A percentile compares a stretch with the other conserved stretches of the same genome.
phyloP scores from a whole-genome alignment of 192 early-diverging fungal genomes.

The Gamsiella multidivaricata region DNA sequence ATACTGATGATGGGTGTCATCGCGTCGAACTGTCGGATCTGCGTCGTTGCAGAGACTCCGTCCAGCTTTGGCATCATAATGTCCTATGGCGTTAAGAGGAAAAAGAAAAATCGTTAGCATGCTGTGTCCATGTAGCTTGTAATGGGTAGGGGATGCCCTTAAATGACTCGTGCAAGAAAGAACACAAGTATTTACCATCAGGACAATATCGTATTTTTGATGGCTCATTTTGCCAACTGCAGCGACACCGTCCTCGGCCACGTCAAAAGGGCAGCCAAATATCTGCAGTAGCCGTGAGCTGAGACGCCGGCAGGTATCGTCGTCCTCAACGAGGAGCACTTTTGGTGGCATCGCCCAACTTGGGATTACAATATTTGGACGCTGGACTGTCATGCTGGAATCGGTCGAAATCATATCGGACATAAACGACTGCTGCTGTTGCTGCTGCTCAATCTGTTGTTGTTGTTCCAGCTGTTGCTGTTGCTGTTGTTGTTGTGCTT shows the following conservation, averaged over 20 bases:
- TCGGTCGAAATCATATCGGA: conserved; percentile 12
- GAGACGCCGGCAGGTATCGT: conserved; percentile 66
- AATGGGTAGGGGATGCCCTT: too few species aligned
- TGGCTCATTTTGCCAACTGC: conserved; percentile 70
- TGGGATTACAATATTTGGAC: conserved; percentile 49
- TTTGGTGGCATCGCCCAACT: conserved; percentile 64
- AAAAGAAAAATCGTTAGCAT: background rate
- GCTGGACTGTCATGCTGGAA: conserved; percentile 10
- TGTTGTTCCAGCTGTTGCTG: conserved; percentile 17
- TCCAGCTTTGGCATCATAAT: conserved; percentile 79
- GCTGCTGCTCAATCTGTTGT: conserved; percentile 23
- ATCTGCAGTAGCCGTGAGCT: conserved; percentile 67
- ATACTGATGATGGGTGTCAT: conserved; percentile 80
- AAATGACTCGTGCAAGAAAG: too few species aligned
- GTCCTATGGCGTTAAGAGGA: conserved; percentile 54
- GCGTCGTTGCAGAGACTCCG: conserved; percentile 76
- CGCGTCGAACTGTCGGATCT: conserved; percentile 76
- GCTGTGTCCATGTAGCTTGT: too few species aligned
- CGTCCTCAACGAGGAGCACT: conserved; percentile 79
- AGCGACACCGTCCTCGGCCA: conserved; percentile 75
- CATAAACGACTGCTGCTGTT: conserved; percentile 28
- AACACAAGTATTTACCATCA: conserved; percentile 63
- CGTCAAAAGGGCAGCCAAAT: conserved; percentile 76
- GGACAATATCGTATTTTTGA: conserved; percentile 79
- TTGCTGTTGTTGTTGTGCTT: conserved; percentile 28